Conservation (phyloP, 352 stramenopile genomes). For the Phytophthora melonis region DNA sequence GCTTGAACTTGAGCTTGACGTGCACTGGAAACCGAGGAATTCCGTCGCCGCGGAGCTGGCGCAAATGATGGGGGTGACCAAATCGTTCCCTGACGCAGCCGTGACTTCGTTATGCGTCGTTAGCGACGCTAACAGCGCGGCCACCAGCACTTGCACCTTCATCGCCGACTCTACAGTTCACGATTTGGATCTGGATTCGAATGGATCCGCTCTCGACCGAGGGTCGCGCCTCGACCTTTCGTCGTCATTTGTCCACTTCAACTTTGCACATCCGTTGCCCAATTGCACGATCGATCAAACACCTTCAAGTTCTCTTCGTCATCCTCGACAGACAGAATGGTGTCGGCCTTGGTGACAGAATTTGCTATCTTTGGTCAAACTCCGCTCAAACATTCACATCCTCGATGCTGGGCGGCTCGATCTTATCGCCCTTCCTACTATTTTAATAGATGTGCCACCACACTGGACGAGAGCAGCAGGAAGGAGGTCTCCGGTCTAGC, state of each 20-base stretch:
- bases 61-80: conserved; percentile 58
- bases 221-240: conserved; percentile 33
- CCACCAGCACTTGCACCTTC: conserved; percentile 8
- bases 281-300: not conserved
- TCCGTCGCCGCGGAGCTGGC: conserved; percentile 42
- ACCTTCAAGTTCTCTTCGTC: not conserved
- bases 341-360: not conserved
- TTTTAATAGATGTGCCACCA: conserved; percentile 21
- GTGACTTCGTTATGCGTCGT: conserved; percentile 21
- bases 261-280: too few relatives aligned
- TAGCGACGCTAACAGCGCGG: conserved; percentile 14
- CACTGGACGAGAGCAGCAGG: not conserved
- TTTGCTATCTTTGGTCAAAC: conserved; percentile 12
- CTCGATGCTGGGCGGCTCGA: conserved; percentile 10
- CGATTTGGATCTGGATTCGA: conserved; percentile 8
- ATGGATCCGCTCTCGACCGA: not conserved
- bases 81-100: conserved; percentile 24
- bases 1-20: conserved; percentile 6
- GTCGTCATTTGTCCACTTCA: not conserved
- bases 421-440: conserved; percentile 18
- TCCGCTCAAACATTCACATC: conserved; percentile 5
- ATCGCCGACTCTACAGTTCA: conserved; percentile 21
- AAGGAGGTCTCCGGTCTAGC: not conserved
- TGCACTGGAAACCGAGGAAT: conserved; percentile 62
- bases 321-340: not conserved